phyloP scores from a whole-genome alignment of 2,329 filamentous ascomycete genomes.

The Diaporthe aspalathi region DNA sequence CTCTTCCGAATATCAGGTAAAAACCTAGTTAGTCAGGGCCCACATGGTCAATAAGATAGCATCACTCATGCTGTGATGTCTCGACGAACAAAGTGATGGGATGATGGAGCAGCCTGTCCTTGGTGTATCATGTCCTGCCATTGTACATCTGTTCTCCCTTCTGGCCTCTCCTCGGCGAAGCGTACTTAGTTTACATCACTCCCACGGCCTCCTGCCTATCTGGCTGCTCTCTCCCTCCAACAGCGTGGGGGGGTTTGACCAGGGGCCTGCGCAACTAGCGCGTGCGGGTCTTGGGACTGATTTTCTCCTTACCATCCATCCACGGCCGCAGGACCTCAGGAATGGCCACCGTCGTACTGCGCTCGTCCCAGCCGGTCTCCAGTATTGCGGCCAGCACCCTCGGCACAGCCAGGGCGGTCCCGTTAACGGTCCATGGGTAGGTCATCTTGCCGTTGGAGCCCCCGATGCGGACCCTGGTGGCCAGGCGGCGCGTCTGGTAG shows the following conservation, averaged over 20 bases:
- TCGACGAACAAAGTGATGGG: background rate
- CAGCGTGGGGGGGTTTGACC: background rate
- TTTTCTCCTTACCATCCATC: conserved; percentile 81
- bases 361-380: conserved; percentile 89
- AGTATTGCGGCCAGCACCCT: conserved; percentile 88
- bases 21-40: background rate
- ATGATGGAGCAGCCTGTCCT: background rate
- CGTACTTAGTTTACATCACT: background rate
- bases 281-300: conserved; percentile 59
- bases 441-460: conserved; percentile 61
- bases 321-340: conserved; percentile 84
- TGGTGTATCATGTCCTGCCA: background rate
- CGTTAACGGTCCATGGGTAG: conserved; percentile 93
- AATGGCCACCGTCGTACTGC: conserved; percentile 73
- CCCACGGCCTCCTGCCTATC: no score
- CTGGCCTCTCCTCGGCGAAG: background rate
- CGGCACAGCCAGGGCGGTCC: conserved; percentile 91
- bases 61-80: conserved; percentile 12
- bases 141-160: background rate
- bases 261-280: conserved; percentile 19
- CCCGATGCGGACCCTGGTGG: conserved; percentile 74
- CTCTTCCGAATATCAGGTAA: conserved; percentile 27
- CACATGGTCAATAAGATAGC: conserved; percentile 16
- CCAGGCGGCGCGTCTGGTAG: conserved; percentile 88
- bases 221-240: background rate